A percentile compares a stretch with the other conserved stretches of the same genome.
phyloP scores from a whole-genome alignment of 2,329 filamentous ascomycete genomes.

The Colletotrichum tabaci region DNA sequence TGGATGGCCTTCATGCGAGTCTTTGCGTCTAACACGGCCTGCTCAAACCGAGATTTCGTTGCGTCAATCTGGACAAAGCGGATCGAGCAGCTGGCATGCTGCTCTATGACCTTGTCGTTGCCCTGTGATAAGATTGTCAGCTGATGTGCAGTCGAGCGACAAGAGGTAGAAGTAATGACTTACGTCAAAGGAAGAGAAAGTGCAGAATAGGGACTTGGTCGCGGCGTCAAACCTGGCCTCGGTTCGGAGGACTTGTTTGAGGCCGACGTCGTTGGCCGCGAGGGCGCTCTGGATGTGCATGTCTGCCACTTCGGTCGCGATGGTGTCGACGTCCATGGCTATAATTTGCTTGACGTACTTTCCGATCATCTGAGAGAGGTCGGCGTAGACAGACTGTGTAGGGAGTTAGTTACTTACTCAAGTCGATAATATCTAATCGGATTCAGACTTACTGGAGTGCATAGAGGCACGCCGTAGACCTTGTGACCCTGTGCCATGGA shows the following conservation, averaged over 20 bases:
- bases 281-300: conserved; percentile 81
- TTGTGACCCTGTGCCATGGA: conserved; percentile 74
- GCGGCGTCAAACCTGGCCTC: conserved; percentile 71
- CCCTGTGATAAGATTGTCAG: conserved; percentile 70
- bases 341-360: conserved; percentile 75
- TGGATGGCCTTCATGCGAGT: conserved; percentile 70
- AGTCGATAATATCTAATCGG: neutral
- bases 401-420: neutral
- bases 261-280: conserved; percentile 65
- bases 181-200: conserved; percentile 16
- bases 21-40: conserved; percentile 78
- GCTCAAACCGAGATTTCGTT: conserved; percentile 76
- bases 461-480: conserved; percentile 77
- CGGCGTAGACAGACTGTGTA: conserved; percentile 61
- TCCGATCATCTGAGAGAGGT: conserved; percentile 75
- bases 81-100: conserved; percentile 74
- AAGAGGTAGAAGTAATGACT: neutral
- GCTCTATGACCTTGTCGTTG: conserved; percentile 70
- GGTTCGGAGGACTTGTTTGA: conserved; percentile 72
- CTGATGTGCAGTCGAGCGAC: conserved; percentile 47
- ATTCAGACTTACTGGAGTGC: conserved; percentile 63
- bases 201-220: neutral
- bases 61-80: conserved; percentile 69
- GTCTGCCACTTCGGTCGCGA: conserved; percentile 74
- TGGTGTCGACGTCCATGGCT: conserved; percentile 67